Conservation (phyloP, 768 basidiomycete genomes). For the Zangia roseola region DNA sequence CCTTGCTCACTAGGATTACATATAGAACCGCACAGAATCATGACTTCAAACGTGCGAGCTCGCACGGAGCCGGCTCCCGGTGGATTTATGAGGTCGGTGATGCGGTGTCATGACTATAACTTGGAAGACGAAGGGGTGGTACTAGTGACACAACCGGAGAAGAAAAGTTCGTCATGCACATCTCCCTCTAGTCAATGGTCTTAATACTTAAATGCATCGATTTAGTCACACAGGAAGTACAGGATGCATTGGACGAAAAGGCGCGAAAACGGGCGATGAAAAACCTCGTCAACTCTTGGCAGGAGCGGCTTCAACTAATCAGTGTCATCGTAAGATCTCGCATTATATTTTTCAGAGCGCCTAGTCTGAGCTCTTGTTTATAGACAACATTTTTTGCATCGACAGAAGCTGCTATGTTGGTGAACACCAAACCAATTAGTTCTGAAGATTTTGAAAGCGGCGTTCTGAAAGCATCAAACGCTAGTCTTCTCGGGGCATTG, state of each 20-base stretch:
- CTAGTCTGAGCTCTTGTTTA: background rate
- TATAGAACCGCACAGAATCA: constrained; percentile 12
- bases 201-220: background rate
- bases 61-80: constrained; percentile 16
- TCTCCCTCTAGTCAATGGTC: background rate
- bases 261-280: constrained; percentile 44
- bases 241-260: constrained; percentile 47
- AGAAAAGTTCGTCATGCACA: constrained; percentile 16
- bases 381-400: constrained; percentile 66
- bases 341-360: too few relatives aligned
- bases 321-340: constrained; percentile 50
- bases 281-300: constrained; percentile 59
- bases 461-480: constrained; percentile 39
- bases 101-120: constrained; percentile 7
- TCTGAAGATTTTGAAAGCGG: constrained; percentile 6
- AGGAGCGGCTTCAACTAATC: constrained; percentile 61
- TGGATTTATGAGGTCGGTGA: constrained; percentile 25
- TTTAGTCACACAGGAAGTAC: constrained; percentile 47
- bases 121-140: constrained; percentile 14
- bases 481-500: constrained; percentile 50
- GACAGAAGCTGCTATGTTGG: constrained; percentile 52
- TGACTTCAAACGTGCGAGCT: constrained; percentile 11
- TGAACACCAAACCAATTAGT: constrained; percentile 38
- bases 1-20: background rate
- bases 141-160: constrained; percentile 5